Evolutionary conservation across 768 basidiomycete species (phyloP), one percentile per base, ranked within the genome.

Genomic region (Cystofilobasidium ferigula): DNA sequence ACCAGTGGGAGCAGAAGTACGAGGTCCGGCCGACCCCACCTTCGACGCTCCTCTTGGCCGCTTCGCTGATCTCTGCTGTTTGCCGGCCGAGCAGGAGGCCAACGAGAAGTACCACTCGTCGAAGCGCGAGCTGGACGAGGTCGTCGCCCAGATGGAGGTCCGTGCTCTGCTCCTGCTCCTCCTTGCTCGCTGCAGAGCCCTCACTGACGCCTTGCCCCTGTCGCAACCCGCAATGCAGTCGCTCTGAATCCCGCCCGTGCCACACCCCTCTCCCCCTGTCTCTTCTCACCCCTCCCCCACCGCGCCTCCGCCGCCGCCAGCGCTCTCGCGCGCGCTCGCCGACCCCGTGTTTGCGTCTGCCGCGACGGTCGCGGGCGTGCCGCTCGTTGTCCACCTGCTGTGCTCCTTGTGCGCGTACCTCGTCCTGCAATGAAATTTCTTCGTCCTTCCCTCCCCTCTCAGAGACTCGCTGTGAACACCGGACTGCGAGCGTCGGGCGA

Each of bases 1-100:
- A 98, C 75, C 72, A 75, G 45, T 91, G 88, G 89, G 93, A 95
- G 83, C 83, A 86, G 82, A 97, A 94, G 78, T 88, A 83, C 79
- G 93, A 93, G 81, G 92, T 90, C 72, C 72, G 83, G 13, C 20
- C n/a, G n/a, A 35, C 1, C n/a, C 38, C 1, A 13, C 26, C 3
- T 22, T 36, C 57, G 34, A 40, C 22, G 14, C 26, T 22, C 40
- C n/a, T 16, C 26, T 8, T 8, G 8, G 3, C 26, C 36, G 1
- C 38, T 57, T 24, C 54, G n/a, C 30, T 30, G 3, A 10, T 26
- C n/a, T 60, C 58, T 60, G 35, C 42, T 20, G n/a, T n/a, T n/a
- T n/a, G n/a, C n/a, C n/a, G n/a, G n/a, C n/a, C 34, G 18, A 26
- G 68, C 76, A 91, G 89, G 89, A 92, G 71, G 79, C 81, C 68